Conservation (phyloP, 768 basidiomycete species). For the Rhizopogon roseolus region DNA sequence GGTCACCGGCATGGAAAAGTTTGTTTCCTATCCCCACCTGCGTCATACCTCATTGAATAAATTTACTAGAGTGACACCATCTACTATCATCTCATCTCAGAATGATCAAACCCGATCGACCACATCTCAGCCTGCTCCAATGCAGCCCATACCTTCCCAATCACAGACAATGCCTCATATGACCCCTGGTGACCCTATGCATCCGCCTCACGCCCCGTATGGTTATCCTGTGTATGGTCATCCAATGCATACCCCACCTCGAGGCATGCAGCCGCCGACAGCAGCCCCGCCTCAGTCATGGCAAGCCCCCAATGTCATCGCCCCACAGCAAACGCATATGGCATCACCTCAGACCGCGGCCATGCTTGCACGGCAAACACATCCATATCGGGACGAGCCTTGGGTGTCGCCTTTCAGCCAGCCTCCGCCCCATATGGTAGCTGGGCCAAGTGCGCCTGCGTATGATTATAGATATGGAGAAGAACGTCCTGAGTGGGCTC, state of each 20-base stretch:
- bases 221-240: conserved; percentile 35
- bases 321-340: conserved; percentile 62
- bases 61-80: conserved; percentile 20
- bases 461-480: conserved; percentile 64
- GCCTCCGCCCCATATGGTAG: conserved; percentile 43
- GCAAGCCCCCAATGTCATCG: conserved; percentile 57
- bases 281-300: conserved; percentile 57
- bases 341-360: conserved; percentile 41
- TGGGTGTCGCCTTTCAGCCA: conserved; percentile 58
- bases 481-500: conserved; percentile 47
- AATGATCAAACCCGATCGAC: conserved; percentile 14
- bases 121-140: conserved; percentile 20
- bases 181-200: conserved; percentile 22
- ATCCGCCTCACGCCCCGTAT: conserved; percentile 23
- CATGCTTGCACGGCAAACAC: conserved; percentile 40
- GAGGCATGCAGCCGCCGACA: conserved; percentile 41
- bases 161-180: conserved; percentile 23
- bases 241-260: conserved; percentile 32
- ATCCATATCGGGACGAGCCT: conserved; percentile 42
- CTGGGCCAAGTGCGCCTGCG: conserved; percentile 36
- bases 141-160: conserved; percentile 23
- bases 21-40: conserved; percentile 15
- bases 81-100: conserved; percentile 13
- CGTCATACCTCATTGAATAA: background rate
- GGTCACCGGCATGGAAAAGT: conserved; percentile 73